Evolutionary conservation across 1,139 yeast genomes (phyloP), one percentile per base, ranked within the genome.

Genomic region (Diutina siamensis): DNA sequence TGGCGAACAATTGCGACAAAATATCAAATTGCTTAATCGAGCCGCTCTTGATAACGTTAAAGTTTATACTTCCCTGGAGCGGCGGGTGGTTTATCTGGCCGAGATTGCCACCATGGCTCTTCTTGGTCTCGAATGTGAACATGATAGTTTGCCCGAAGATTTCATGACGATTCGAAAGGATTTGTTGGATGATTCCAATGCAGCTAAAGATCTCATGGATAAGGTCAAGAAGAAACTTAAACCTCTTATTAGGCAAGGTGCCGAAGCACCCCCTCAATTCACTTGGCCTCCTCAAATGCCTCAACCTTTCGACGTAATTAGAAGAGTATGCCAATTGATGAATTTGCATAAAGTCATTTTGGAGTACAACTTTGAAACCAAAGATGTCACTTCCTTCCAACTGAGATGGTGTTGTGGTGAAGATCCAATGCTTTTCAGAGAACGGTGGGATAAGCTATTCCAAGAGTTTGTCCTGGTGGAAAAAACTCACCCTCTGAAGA

Each of bases 231-330:
- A 92, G 77, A 88, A 89, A 68, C 72, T 94, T 58, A 94, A 94
- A 62, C 97, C 97, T 0, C 70, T 94, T 57, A 68, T 94, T 46
- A 78, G 99, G 62, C 92, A 89, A 62, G 98, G 98, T 2, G 86
- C 89, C 48, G 95, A 88, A 56, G 97, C 97, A 0, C 98, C 98
- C n/a, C 88, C 95, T 1, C 97, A 92, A 58, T 94, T 94, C 62
- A 86, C 98, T 0, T 94, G 99, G 99, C 98, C 99, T 1, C 87
- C 94, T 15, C 87, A 88, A 57, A 88, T 92, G 84, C 98, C 98
- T 0, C 94, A 92, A 59, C 99, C 99, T 1, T 89, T 87, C 61
- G 78, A 82, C 45, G 98, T 94, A 10, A 83, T 94, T 55, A 84
- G 86, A 57, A 72, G 97, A 51, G 98, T 94, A 31, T 95, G 94